These are phyloP conservation scores for Mycena polygramma DNA, from an alignment of 768 basidiomycete species.

Conservation along the genomic window DNA sequence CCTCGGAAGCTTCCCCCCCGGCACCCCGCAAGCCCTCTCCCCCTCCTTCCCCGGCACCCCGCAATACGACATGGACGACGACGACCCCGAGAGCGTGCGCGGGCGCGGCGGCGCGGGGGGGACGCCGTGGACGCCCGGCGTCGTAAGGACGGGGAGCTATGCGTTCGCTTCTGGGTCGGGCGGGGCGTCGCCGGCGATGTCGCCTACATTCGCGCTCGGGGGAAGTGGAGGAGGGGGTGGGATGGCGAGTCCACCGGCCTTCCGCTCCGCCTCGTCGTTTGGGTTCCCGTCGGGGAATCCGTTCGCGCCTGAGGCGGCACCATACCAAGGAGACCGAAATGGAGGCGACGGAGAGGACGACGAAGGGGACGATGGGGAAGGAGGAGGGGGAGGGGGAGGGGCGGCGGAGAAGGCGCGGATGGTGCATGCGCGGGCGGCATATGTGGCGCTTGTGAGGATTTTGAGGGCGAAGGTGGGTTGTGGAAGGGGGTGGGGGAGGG, in stretches of 20 bases:
- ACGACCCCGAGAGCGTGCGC: constrained; percentile 11
- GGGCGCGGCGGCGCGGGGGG: constrained; percentile 37
- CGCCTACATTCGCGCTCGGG: background rate
- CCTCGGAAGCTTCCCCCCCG: background rate
- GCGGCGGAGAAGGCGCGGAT: constrained; percentile 36
- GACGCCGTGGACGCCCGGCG: constrained; percentile 51
- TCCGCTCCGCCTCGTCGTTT: background rate
- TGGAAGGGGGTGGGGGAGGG: constrained; percentile 78
- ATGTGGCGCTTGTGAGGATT: constrained; percentile 80
- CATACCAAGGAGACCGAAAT: too few species aligned
- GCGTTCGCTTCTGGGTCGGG: background rate
- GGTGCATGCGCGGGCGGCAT: constrained; percentile 62
- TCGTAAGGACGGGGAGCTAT: constrained; percentile 28
- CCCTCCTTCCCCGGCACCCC: background rate
- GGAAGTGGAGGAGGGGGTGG: background rate
- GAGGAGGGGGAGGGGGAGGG: constrained; percentile 38
- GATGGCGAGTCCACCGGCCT: background rate
- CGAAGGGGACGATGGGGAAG: constrained; percentile 36
- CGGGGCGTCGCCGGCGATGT: too few species aligned
- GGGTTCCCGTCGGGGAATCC: background rate
- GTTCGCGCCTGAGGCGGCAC: too few species aligned
- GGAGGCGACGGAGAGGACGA: too few species aligned
- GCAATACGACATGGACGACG: constrained; percentile 14
- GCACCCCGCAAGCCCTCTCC: background rate
- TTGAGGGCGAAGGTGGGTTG: constrained; percentile 82